Conservation (phyloP, 2,329 filamentous ascomycete genomes). For the Laburnicola sp. region DNA sequence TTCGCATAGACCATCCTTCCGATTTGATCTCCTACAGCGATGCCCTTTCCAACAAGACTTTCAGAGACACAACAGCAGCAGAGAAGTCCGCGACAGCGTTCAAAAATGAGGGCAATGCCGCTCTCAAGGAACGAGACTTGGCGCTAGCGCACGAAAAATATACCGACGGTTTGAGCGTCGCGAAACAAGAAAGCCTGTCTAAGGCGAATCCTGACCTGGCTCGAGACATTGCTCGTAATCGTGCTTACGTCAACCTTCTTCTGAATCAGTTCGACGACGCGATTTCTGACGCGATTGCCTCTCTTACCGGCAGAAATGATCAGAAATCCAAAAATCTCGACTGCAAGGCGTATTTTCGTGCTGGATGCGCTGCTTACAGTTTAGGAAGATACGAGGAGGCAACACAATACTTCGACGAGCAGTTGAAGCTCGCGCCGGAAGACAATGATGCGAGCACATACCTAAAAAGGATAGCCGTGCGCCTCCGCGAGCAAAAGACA, state of each 20-base stretch:
- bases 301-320: constrained; percentile 30
- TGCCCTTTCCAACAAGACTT: constrained; percentile 32
- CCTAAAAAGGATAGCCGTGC: constrained; percentile 24
- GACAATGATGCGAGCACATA: constrained; percentile 39
- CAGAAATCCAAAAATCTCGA: constrained; percentile 31
- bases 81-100: constrained; percentile 35
- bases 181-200: constrained; percentile 17
- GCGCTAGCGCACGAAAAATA: constrained; percentile 40
- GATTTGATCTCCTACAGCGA: constrained; percentile 51
- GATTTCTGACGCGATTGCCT: constrained; percentile 34
- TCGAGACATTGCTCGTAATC: constrained; percentile 42
- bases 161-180: constrained; percentile 35
- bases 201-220: constrained; percentile 24
- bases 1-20: constrained; percentile 59
- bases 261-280: constrained; percentile 36
- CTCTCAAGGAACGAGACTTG: constrained; percentile 42
- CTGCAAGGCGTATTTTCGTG: constrained; percentile 53
- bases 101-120: constrained; percentile 43
- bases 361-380: constrained; percentile 52
- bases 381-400: constrained; percentile 47
- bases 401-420: constrained; percentile 38
- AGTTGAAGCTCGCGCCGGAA: constrained; percentile 37
- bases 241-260: constrained; percentile 38
- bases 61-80: constrained; percentile 33
- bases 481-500: constrained; percentile 43